Evolutionary conservation across 345 rosid genomes (phyloP).

Genomic region (Durio zibethinus): DNA sequence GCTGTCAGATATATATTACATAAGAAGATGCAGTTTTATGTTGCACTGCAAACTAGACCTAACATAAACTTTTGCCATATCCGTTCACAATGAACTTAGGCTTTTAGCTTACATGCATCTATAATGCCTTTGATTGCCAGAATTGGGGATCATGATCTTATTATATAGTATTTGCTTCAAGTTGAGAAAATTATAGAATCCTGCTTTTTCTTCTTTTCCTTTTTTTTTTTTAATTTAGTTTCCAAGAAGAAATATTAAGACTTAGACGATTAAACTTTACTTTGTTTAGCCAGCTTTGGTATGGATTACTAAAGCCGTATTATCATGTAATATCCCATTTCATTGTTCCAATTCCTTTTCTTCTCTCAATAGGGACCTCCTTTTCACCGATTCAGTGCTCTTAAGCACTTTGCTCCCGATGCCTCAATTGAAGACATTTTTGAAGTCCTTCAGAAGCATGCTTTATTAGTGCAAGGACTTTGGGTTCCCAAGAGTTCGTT

Average conservation of each 20-base stretch:
- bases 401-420: slow-evolving; percentile 60
- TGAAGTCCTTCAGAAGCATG: slow-evolving; percentile 50
- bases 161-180: background rate
- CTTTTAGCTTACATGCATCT: background rate
- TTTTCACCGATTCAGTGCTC: slow-evolving; percentile 51
- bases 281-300: background rate
- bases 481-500: slow-evolving; percentile 68
- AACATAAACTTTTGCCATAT: background rate
- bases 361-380: slow-evolving; percentile 46
- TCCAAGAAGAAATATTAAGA: background rate
- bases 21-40: background rate
- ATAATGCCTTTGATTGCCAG: background rate
- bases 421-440: slow-evolving; percentile 47
- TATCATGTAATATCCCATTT: slow-evolving; percentile 10
- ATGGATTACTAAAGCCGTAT: background rate
- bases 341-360: slow-evolving; percentile 12
- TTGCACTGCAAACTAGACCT: background rate
- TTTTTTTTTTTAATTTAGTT: background rate
- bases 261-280: background rate
- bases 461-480: slow-evolving; percentile 77
- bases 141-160: slow-evolving; percentile 7
- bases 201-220: background rate
- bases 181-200: background rate
- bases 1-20: background rate
- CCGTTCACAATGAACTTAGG: background rate